phyloP scores from a whole-genome alignment of 805 yeast genomes.

The Isabelozyma heimii region DNA sequence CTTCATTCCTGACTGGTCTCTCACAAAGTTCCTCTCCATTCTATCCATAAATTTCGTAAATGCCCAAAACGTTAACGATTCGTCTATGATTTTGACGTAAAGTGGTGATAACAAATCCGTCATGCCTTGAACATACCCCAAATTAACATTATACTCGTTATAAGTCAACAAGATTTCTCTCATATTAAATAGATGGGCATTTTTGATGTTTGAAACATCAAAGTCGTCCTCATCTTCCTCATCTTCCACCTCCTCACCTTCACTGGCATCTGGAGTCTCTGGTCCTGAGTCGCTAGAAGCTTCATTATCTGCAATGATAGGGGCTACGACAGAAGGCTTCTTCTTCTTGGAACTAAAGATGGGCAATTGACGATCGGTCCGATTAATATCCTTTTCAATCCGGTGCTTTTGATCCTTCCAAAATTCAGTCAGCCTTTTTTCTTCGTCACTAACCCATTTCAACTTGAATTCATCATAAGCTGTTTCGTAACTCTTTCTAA shows the following conservation, averaged over 20 bases:
- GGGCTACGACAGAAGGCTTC: conserved; percentile 24
- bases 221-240: conserved; percentile 37
- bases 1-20: conserved; percentile 93
- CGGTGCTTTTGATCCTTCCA: conserved; percentile 90
- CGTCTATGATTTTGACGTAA: conserved; percentile 65
- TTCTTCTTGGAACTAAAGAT: conserved; percentile 53
- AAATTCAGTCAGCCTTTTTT: conserved; percentile 51
- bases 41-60: conserved; percentile 85
- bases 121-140: conserved; percentile 99
- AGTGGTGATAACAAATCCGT: conserved; percentile 87
- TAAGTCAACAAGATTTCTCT: conserved; percentile 81
- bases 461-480: conserved; percentile 64
- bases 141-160: conserved; percentile 74
- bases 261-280: conserved; percentile 29
- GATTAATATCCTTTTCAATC: conserved; percentile 88
- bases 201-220: conserved; percentile 63
- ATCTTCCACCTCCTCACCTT: conserved; percentile 11
- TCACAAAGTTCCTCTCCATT: conserved; percentile 90
- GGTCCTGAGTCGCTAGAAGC: conserved; percentile 22
- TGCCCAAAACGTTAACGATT: conserved; percentile 82
- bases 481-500: conserved; percentile 52
- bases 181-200: conserved; percentile 70
- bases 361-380: conserved; percentile 81
- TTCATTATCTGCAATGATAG: conserved; percentile 7
- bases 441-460: conserved; percentile 64